Conservation (phyloP, 1,284 basidiomycete genomes). For the Uromyces viciae-fabae region DNA sequence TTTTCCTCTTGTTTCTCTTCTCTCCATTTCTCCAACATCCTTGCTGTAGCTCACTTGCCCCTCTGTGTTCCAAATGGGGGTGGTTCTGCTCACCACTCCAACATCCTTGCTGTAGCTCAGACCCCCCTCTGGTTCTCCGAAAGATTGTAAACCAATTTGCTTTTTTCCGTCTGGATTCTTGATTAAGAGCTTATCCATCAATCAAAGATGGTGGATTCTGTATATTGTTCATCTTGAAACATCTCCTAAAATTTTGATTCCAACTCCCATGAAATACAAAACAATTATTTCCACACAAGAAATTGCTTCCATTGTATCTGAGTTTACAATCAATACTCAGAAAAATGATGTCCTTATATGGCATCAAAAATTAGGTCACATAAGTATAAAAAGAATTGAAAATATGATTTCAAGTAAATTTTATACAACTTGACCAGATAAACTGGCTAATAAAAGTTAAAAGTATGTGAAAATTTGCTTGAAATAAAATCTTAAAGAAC, state of each 20-base stretch:
- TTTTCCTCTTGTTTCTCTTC: no score
- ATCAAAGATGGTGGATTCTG: background rate
- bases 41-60: background rate
- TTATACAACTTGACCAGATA: background rate
- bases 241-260: background rate
- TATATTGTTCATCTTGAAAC: background rate
- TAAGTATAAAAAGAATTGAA: background rate
- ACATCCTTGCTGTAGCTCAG: background rate
- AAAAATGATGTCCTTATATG: background rate
- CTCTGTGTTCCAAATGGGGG: no score
- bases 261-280: background rate
- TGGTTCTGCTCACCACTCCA: background rate
- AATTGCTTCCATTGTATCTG: no score
- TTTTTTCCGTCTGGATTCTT: background rate
- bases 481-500: background rate
- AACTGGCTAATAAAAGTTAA: background rate
- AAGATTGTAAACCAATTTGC: background rate
- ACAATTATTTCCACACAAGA: no score
- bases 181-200: background rate
- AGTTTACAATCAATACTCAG: no score
- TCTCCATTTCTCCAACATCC: background rate
- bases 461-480: slow-evolving; percentile 21
- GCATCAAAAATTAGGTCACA: background rate
- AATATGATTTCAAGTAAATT: background rate
- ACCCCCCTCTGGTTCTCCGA: background rate